phyloP scores from a whole-genome alignment of 148 eudicot genomes.

The Tetragonia tetragonoides region DNA sequence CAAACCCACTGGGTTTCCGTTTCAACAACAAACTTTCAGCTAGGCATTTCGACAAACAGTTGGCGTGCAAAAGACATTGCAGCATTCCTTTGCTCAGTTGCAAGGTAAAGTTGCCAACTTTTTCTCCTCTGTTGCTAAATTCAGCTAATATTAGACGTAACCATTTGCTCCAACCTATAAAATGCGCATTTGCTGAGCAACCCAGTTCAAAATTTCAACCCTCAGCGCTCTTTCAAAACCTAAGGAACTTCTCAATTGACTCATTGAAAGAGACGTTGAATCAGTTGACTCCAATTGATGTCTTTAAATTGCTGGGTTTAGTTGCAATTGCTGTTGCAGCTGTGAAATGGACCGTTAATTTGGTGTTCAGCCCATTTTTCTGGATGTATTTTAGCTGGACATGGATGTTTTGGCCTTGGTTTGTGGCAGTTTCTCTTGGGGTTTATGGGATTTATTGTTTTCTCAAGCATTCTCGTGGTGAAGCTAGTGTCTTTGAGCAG shows the following conservation, averaged over 20 bases:
- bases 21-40: conserved; percentile 32
- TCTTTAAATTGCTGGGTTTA: conserved; percentile 44
- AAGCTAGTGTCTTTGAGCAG: conserved; percentile 61
- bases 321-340: conserved; percentile 43
- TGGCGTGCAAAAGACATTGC: conserved; percentile 28
- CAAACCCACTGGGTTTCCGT: conserved; percentile 9
- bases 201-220: conserved; percentile 33
- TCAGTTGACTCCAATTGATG: conserved; percentile 48
- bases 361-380: conserved; percentile 59
- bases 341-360: conserved; percentile 46
- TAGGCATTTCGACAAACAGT: conserved; percentile 77
- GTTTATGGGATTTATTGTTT: conserved; percentile 55
- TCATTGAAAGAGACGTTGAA: conserved; percentile 38
- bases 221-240: conserved; percentile 18
- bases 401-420: conserved; percentile 99
- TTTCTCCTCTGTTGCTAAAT: not conserved
- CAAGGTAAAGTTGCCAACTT: conserved; percentile 17
- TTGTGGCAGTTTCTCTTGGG: conserved; percentile 52
- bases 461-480: conserved; percentile 46
- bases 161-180: conserved; percentile 29
- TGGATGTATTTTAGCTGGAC: conserved; percentile 94
- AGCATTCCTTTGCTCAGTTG: conserved; percentile 9
- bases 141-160: conserved; percentile 20
- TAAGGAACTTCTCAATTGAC: conserved; percentile 39
- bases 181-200: conserved; percentile 38